Evolutionary conservation across 768 basidiomycete genomes (phyloP).

Genomic region (Pleurotus tuber-regium): DNA sequence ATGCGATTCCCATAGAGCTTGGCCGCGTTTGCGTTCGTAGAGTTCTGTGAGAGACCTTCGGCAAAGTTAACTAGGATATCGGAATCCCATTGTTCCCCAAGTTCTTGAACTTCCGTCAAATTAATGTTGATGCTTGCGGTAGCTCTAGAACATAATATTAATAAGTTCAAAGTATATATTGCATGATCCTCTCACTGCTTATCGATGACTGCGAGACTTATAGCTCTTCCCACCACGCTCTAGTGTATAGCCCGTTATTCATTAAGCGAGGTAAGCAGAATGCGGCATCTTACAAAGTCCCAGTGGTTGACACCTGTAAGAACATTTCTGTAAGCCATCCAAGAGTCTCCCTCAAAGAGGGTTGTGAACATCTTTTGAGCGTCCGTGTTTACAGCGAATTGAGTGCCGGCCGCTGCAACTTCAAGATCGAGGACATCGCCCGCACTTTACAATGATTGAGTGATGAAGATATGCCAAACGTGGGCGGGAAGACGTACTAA

Average conservation of each 20-base stretch:
- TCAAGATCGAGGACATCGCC: constrained; percentile 65
- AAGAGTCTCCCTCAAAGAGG: constrained; percentile 55
- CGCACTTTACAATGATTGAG: constrained; percentile 31
- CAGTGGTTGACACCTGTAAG: constrained; percentile 60
- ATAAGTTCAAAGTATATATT: no score
- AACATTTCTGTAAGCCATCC: constrained; percentile 69
- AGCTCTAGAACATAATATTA: constrained; percentile 36
- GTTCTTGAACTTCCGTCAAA: constrained; percentile 44
- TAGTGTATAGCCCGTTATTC: no score
- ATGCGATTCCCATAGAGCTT: constrained; percentile 53
- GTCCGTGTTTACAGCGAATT: constrained; percentile 42
- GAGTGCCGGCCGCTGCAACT: constrained; percentile 56
- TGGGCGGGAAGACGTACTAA: constrained; percentile 24
- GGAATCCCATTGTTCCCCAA: constrained; percentile 55
- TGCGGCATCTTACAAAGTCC: constrained; percentile 62
- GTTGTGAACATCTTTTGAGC: constrained; percentile 49
- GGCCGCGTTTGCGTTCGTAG: constrained; percentile 51
- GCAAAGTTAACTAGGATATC: constrained; percentile 34
- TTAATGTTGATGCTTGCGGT: constrained; percentile 56
- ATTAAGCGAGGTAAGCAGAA: no score
- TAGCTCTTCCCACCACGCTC: constrained; percentile 52
- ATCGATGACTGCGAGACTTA: constrained; percentile 59
- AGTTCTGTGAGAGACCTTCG: constrained; percentile 30
- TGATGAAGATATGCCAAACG: background rate
- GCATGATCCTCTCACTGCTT: constrained; percentile 28